phyloP scores from a whole-genome alignment of 805 yeast genomes.

The Ogataea allantospora region DNA sequence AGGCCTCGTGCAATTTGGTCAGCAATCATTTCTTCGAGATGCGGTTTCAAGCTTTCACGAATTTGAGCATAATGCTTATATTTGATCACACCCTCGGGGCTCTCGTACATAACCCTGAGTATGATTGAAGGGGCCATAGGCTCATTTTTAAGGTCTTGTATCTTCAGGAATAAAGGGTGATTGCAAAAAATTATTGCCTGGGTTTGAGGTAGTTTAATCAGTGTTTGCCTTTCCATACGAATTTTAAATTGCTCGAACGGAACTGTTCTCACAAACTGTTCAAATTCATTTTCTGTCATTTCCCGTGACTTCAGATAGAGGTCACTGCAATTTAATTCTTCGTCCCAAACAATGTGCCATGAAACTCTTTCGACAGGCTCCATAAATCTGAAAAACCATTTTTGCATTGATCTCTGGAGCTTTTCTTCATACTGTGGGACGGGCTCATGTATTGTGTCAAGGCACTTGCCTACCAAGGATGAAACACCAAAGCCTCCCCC shows the following conservation, averaged over 20 bases:
- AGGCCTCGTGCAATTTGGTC: constrained; percentile 40
- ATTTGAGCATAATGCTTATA: constrained; percentile 43
- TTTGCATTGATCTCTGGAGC: constrained; percentile 47
- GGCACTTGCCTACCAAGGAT: constrained; percentile 31
- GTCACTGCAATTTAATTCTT: constrained; percentile 31
- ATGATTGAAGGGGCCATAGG: constrained; percentile 45
- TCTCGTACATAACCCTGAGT: constrained; percentile 44
- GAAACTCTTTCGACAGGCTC: constrained; percentile 49
- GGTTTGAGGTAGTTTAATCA: constrained; percentile 45
- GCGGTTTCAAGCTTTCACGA: constrained; percentile 41
- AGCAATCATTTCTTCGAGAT: constrained; percentile 40
- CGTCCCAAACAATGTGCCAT: constrained; percentile 53
- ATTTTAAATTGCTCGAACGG: constrained; percentile 42
- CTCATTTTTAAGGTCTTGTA: constrained; percentile 45
- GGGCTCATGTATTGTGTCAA: constrained; percentile 44
- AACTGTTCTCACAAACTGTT: constrained; percentile 35
- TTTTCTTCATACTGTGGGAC: constrained; percentile 51
- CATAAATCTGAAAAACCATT: constrained; percentile 45
- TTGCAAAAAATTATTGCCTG: constrained; percentile 26
- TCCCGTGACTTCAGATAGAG: constrained; percentile 34
- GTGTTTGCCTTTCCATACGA: constrained; percentile 48
- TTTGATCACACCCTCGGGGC: constrained; percentile 45
- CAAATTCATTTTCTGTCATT: constrained; percentile 34
- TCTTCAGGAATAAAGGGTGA: constrained; percentile 37
- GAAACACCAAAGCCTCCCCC: constrained; percentile 50